Conservation (phyloP, 2,329 filamentous ascomycete species). For the Capronia americana region DNA sequence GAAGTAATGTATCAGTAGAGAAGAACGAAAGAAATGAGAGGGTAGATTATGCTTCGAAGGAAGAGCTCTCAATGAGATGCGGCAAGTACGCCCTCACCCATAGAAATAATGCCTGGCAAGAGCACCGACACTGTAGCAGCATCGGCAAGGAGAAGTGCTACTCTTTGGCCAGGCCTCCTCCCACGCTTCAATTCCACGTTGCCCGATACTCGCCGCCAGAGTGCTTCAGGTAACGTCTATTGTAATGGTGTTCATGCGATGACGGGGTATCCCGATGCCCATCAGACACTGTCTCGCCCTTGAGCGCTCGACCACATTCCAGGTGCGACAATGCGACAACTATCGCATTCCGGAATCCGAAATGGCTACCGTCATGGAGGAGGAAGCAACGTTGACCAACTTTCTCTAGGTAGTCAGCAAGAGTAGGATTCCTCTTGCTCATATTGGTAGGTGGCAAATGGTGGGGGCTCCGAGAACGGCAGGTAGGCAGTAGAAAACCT, state of each 20-base stretch:
- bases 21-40: neutral
- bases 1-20: neutral
- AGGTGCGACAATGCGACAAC: no score
- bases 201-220: neutral
- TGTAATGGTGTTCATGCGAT: neutral
- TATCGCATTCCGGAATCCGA: neutral
- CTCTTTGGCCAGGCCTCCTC: neutral
- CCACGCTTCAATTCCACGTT: neutral
- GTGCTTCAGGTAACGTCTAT: neutral
- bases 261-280: neutral
- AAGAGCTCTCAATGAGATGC: neutral
- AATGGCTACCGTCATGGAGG: no score
- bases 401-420: neutral
- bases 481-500: neutral
- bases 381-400: no score
- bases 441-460: neutral
- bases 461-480: neutral
- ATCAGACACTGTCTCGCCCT: neutral
- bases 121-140: neutral
- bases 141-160: neutral
- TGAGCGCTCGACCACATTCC: neutral
- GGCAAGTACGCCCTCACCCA: neutral
- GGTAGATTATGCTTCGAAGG: neutral
- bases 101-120: neutral
- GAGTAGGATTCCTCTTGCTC: neutral